Evolutionary conservation across 305 asterid genomes (phyloP).

Genomic region (Ilex paraguariensis): DNA sequence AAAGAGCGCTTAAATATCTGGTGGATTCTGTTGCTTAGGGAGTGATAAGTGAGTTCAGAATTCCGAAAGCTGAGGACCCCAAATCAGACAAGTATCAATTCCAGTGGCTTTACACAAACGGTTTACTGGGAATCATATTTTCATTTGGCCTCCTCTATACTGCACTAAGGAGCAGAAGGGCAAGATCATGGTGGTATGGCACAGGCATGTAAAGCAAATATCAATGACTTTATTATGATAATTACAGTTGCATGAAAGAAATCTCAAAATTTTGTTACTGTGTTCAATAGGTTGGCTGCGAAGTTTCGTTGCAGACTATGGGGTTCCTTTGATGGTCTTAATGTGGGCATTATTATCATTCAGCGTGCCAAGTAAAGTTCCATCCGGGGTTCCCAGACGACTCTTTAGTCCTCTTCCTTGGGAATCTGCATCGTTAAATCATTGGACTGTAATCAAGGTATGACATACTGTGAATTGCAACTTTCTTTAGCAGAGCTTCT

Average conservation of each 20-base stretch:
- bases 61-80: constrained; percentile 46
- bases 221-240: neutral
- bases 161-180: constrained; percentile 48
- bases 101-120: constrained; percentile 69
- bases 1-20: neutral
- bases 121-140: constrained; percentile 65
- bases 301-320: constrained; percentile 74
- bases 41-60: constrained; percentile 43
- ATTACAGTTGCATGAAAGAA: neutral
- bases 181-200: constrained; percentile 77
- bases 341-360: constrained; percentile 65
- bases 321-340: constrained; percentile 71
- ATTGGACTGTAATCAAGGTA: constrained; percentile 81
- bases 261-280: neutral
- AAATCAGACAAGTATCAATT: constrained; percentile 32
- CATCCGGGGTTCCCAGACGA: constrained; percentile 71
- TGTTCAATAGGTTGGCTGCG: constrained; percentile 40
- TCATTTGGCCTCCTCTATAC: constrained; percentile 55
- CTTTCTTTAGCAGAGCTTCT: no score
- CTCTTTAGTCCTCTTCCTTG: constrained; percentile 63
- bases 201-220: constrained; percentile 32
- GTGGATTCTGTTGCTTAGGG: constrained; percentile 31
- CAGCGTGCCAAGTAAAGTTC: constrained; percentile 41
- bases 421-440: constrained; percentile 52
- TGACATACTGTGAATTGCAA: no score